Conservation (phyloP, 371 early-diverging fungal genomes). For the Mortierella sp. region DNA sequence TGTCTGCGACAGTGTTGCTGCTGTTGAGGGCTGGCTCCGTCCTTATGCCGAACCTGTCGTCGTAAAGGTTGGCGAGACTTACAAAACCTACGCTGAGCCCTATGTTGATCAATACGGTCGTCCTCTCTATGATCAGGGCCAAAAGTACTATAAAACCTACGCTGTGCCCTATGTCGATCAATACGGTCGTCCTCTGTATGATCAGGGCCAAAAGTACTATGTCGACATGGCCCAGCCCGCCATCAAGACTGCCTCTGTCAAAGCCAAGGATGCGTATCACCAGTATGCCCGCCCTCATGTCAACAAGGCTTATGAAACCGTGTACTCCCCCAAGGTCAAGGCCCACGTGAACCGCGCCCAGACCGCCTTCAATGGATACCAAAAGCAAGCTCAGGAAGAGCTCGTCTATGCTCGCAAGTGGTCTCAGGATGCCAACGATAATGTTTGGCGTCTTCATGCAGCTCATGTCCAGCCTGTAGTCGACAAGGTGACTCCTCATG, state of each 20-base stretch:
- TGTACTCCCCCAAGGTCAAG: conserved; percentile 49
- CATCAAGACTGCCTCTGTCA: conserved; percentile 25
- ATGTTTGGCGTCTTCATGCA: conserved; percentile 9
- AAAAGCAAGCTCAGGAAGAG: conserved; percentile 27
- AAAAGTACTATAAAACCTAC: conserved; percentile 51
- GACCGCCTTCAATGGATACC: conserved; percentile 22
- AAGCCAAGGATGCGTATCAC: conserved; percentile 30
- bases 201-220: conserved; percentile 44
- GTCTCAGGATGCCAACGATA: conserved; percentile 19
- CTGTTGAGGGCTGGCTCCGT: conserved; percentile 31
- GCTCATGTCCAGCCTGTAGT: conserved; percentile 44
- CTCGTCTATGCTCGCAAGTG: background rate
- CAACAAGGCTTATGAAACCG: conserved; percentile 19
- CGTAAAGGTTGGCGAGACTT: conserved; percentile 27
- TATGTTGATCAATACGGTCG: conserved; percentile 47
- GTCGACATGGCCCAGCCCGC: conserved; percentile 30
- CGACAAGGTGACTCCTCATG: conserved; percentile 45
- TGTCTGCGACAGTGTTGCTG: conserved; percentile 26
- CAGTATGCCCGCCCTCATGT: conserved; percentile 53
- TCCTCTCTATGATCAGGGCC: conserved; percentile 36
- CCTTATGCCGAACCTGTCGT: conserved; percentile 34
- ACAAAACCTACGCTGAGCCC: conserved; percentile 44
- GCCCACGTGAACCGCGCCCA: conserved; percentile 29
- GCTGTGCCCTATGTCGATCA: conserved; percentile 45
- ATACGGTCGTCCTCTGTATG: conserved; percentile 43